Conservation (phyloP, 2,329 filamentous ascomycete genomes). For the Penicillium capsulatum region DNA sequence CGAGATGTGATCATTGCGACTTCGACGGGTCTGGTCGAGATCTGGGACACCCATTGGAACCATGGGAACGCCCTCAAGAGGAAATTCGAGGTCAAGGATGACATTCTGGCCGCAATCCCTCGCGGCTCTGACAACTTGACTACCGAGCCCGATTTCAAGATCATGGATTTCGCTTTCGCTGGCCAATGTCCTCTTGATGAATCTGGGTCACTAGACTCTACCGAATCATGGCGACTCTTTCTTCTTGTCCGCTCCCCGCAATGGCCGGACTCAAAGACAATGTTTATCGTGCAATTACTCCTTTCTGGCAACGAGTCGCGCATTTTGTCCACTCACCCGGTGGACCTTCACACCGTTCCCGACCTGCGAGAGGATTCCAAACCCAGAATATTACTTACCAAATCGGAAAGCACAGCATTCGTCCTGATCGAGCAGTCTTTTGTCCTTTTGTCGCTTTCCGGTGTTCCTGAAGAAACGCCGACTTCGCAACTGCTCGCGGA, state of each 20-base stretch:
- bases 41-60: conserved; percentile 85
- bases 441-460: conserved; percentile 69
- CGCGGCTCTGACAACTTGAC: conserved; percentile 51
- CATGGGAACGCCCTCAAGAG: conserved; percentile 72
- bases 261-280: conserved; percentile 53
- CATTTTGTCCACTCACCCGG: conserved; percentile 64
- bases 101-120: conserved; percentile 60
- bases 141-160: conserved; percentile 59
- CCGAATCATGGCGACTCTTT: conserved; percentile 52
- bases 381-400: conserved; percentile 72
- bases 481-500: conserved; percentile 71
- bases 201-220: conserved; percentile 48
- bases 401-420: conserved; percentile 74
- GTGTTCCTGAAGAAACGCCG: conserved; percentile 60
- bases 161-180: conserved; percentile 73
- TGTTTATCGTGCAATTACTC: conserved; percentile 69
- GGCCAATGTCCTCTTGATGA: conserved; percentile 16
- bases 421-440: conserved; percentile 74
- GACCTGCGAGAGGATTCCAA: conserved; percentile 40
- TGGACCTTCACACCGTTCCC: conserved; percentile 61
- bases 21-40: conserved; percentile 69
- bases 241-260: conserved; percentile 57
- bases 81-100: conserved; percentile 65
- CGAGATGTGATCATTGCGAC: conserved; percentile 79
- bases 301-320: conserved; percentile 52